Percentiles rank a stretch among this genome's conserved stretches.
Conservation (phyloP, 2,329 filamentous ascomycete species). For the Mycosphaerella sp. region DNA sequence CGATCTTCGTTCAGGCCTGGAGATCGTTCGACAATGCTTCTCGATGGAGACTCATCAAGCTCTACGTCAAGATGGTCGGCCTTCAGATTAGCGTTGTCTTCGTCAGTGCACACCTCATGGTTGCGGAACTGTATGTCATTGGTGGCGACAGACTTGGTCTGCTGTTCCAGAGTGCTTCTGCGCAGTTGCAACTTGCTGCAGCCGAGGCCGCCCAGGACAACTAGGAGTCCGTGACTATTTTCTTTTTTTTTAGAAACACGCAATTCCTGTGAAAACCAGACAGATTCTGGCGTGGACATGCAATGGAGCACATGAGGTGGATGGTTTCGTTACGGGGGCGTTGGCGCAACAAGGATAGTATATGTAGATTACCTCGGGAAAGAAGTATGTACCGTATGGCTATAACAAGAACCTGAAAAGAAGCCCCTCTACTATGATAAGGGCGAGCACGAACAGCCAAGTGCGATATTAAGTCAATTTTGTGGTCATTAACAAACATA, state of each 20-base stretch:
- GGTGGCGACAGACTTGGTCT: slow-evolving; percentile 27
- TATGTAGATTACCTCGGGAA: background rate
- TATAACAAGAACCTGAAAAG: background rate
- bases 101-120: slow-evolving; percentile 23
- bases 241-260: too few relatives aligned
- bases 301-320: too few relatives aligned
- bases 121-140: slow-evolving; percentile 28
- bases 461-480: too few relatives aligned
- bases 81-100: slow-evolving; percentile 38
- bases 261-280: too few relatives aligned
- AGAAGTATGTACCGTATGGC: background rate
- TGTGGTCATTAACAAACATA: too few relatives aligned
- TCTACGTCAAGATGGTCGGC: slow-evolving; percentile 65
- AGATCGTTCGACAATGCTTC: slow-evolving; percentile 66
- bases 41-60: slow-evolving; percentile 65
- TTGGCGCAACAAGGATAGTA: background rate
- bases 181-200: slow-evolving; percentile 25
- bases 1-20: slow-evolving; percentile 72
- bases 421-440: background rate
- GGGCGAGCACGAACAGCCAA: too few relatives aligned
- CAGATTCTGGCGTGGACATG: too few relatives aligned
- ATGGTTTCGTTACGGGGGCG: too few relatives aligned
- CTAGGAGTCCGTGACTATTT: background rate
- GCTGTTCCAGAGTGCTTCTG: slow-evolving; percentile 24
- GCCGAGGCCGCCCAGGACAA: slow-evolving; percentile 20